These are phyloP conservation scores for Euryodendron excelsum DNA, from an alignment of 148 eudicot species.

Conservation along the genomic window DNA sequence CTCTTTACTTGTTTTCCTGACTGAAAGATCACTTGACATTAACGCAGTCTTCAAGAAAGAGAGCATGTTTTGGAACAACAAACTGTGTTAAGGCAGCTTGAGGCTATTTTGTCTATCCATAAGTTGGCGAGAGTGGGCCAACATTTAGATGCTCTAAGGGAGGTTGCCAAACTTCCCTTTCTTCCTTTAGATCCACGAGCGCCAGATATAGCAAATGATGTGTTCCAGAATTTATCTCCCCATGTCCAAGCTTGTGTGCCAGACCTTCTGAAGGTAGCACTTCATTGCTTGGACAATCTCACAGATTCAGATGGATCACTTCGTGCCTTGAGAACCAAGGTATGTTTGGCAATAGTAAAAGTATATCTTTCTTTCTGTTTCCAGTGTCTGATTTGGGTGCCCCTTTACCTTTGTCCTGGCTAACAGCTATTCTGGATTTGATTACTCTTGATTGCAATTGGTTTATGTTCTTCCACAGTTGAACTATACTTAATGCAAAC, in stretches of 20 bases:
- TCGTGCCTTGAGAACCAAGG: slow-evolving; percentile 92
- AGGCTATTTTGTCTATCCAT: slow-evolving; percentile 75
- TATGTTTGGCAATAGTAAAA: slow-evolving; percentile 18
- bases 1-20: not conserved
- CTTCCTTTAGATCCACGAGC: slow-evolving; percentile 87
- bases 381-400: not conserved
- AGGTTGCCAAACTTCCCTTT: slow-evolving; percentile 75
- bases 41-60: slow-evolving; percentile 71
- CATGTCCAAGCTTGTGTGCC: slow-evolving; percentile 93
- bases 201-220: slow-evolving; percentile 50
- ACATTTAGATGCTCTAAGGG: slow-evolving; percentile 74
- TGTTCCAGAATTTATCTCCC: slow-evolving; percentile 63
- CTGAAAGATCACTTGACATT: slow-evolving; percentile 8
- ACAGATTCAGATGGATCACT: slow-evolving; percentile 90
- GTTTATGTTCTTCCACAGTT: not conserved
- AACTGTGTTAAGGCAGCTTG: slow-evolving; percentile 84
- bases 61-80: slow-evolving; percentile 77
- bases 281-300: slow-evolving; percentile 74
- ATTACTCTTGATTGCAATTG: not conserved
- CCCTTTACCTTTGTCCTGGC: not conserved
- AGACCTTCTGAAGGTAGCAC: slow-evolving; percentile 82
- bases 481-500: not conserved
- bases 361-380: not conserved
- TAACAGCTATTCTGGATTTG: not conserved
- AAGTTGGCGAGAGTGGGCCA: slow-evolving; percentile 57